Conservation (phyloP, 345 rosid species). For the Mercurialis annua region DNA sequence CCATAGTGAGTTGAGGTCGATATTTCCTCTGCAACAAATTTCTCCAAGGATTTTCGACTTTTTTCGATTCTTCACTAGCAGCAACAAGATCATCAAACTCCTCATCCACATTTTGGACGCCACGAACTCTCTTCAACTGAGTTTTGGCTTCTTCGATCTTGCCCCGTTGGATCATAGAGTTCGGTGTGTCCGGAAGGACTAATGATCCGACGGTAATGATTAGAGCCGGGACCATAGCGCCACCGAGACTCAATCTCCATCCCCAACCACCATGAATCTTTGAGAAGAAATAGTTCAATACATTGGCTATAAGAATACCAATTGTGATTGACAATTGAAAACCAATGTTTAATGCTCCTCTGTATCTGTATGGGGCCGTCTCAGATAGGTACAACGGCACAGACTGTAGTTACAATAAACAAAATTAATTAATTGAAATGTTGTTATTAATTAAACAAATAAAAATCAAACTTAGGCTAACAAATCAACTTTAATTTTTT, state of each 20-base stretch:
- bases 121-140: slow-evolving; percentile 64
- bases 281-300: slow-evolving; percentile 76
- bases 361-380: slow-evolving; percentile 95
- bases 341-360: slow-evolving; percentile 89
- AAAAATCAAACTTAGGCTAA: not conserved
- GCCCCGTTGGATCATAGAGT: slow-evolving; percentile 93
- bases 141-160: slow-evolving; percentile 51
- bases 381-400: slow-evolving; percentile 96
- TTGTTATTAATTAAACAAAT: not conserved
- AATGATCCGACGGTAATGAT: slow-evolving; percentile 77
- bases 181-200: slow-evolving; percentile 88
- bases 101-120: slow-evolving; percentile 64
- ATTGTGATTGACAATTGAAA: slow-evolving; percentile 89
- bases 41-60: slow-evolving; percentile 74
- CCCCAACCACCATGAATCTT: slow-evolving; percentile 87
- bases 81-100: slow-evolving; percentile 69
- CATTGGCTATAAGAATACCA: slow-evolving; percentile 79
- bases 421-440: slow-evolving; percentile 1
- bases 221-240: slow-evolving; percentile 95
- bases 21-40: slow-evolving; percentile 77
- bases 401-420: slow-evolving; percentile 51
- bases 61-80: slow-evolving; percentile 71
- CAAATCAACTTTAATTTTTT: not conserved
- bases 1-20: slow-evolving; percentile 78
- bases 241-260: slow-evolving; percentile 91